Evolutionary conservation across 2,329 filamentous ascomycete species (phyloP), one percentile per base, ranked within the genome.

Genomic region (Pseudocercospora macadamiae): DNA sequence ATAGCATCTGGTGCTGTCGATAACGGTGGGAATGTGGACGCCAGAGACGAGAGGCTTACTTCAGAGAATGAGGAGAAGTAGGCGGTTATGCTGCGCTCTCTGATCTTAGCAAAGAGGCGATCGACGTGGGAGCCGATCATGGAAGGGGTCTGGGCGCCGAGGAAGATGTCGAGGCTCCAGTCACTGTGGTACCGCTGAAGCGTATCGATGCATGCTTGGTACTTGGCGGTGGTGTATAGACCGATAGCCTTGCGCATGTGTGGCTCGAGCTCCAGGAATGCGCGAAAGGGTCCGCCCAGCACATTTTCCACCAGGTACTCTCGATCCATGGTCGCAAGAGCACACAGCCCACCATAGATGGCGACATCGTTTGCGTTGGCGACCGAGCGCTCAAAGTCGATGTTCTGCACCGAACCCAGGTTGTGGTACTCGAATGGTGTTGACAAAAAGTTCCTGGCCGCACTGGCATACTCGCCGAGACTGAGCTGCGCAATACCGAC

Each of bases 1-100:
- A 93, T 86, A 3, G 83, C 81, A 61, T 82, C 77, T 3, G 61
- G 54, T 2, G 42, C 51, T 14, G 39, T 52, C 6, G 64, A 51
- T 19, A 55, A 23, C 12, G 66, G 63, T 0, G 86, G 86, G 74
- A 99, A 97, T 2, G 90, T 88, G 32, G 83, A 80, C 7, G 89
- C 86, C 80, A 99, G 85, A 61, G 86, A 91, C 18, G 88, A 83
- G 3, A 97, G 80, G 0, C 89, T 93, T 61, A 97, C 91, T 65
- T 88, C 88, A 39, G 89, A 96, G 74, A 96, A 99, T 0, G 95
- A 93, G 21, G 91, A 83, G 68, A 96, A 89, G 76, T 97, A 97
- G 71, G 96, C 91, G 21, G 93, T 85, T 59, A 99, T 97, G 69
- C 93, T 93, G 78, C 97, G 97, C 69, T 84, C 89, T 59, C 95